Evolutionary conservation across 2,329 filamentous ascomycete species (phyloP).

Genomic region (Penicillium concentricum): DNA sequence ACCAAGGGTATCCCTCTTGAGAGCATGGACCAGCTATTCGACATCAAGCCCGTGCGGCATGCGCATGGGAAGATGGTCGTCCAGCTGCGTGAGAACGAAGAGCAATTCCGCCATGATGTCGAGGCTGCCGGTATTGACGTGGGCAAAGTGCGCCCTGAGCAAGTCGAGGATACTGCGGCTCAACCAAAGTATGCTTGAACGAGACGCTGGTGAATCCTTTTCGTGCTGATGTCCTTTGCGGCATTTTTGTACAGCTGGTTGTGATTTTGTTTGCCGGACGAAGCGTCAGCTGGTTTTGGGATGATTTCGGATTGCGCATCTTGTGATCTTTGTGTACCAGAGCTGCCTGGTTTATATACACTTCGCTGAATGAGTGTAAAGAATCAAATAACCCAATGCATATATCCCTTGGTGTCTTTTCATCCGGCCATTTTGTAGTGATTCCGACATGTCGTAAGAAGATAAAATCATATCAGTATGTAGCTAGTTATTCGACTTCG

Average conservation of each 20-base stretch:
- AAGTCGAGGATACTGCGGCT: slow-evolving; percentile 16
- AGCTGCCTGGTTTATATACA: neutral
- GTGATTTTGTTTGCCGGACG: neutral
- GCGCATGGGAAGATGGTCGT: slow-evolving; percentile 36
- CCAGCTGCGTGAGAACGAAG: slow-evolving; percentile 36
- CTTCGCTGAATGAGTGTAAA: neutral
- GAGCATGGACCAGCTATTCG: slow-evolving; percentile 62
- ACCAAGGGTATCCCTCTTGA: slow-evolving; percentile 65
- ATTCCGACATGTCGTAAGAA: neutral
- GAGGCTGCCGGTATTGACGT: slow-evolving; percentile 19
- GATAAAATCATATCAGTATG: neutral
- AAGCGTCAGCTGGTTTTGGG: neutral
- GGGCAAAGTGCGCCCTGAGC: slow-evolving; percentile 16
- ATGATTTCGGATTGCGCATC: neutral
- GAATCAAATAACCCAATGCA: neutral
- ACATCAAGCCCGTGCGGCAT: slow-evolving; percentile 35
- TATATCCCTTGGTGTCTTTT: neutral
- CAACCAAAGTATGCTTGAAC: slow-evolving; percentile 18
- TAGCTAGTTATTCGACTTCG: neutral
- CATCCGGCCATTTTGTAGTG: neutral
- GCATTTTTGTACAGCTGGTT: neutral
- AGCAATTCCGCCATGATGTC: slow-evolving; percentile 31
- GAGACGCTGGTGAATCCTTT: neutral
- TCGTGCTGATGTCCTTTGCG: neutral
- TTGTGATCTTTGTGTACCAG: neutral